These are phyloP conservation scores for Cylindricascospora bacillispora DNA, from an alignment of 1,139 yeast genomes.

Conservation along the genomic window DNA sequence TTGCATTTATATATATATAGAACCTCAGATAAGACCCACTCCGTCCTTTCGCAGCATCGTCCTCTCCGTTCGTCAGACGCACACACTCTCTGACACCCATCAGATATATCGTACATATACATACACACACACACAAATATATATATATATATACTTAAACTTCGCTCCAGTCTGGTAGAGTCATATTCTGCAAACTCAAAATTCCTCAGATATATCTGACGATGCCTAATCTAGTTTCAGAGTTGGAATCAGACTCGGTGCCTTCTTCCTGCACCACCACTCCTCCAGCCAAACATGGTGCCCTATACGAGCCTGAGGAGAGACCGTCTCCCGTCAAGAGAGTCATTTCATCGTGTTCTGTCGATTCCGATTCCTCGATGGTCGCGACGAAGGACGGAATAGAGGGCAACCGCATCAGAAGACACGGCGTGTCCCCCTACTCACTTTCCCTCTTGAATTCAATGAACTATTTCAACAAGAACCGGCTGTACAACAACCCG, in stretches of 20 bases:
- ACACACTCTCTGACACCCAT: too few species aligned
- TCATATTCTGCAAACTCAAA: not conserved
- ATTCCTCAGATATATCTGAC: not conserved
- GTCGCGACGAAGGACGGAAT: slow-evolving; percentile 67
- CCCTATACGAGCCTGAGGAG: slow-evolving; percentile 7
- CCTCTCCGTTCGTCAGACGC: too few species aligned
- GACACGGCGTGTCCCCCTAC: slow-evolving; percentile 22
- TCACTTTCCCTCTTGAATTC: slow-evolving; percentile 11
- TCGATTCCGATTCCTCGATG: slow-evolving; percentile 51
- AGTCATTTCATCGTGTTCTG: slow-evolving; percentile 33
- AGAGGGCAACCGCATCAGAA: slow-evolving; percentile 47
- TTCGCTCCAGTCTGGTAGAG: too few species aligned
- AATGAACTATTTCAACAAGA: not conserved
- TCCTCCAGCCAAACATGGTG: too few species aligned
- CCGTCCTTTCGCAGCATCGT: too few species aligned
- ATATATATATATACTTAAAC: too few species aligned
- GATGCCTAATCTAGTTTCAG: slow-evolving; percentile 5
- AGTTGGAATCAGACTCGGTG: slow-evolving; percentile 14
- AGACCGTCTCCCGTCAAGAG: slow-evolving; percentile 28
- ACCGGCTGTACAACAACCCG: slow-evolving; percentile 1
- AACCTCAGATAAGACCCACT: too few species aligned
- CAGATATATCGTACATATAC: too few species aligned
- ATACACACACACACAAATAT: too few species aligned
- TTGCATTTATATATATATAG: too few species aligned
- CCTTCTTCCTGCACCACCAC: too few species aligned